Evolutionary conservation across 768 basidiomycete genomes (phyloP), one percentile per base, ranked within the genome.

Genomic region (Agaricus bisporus): DNA sequence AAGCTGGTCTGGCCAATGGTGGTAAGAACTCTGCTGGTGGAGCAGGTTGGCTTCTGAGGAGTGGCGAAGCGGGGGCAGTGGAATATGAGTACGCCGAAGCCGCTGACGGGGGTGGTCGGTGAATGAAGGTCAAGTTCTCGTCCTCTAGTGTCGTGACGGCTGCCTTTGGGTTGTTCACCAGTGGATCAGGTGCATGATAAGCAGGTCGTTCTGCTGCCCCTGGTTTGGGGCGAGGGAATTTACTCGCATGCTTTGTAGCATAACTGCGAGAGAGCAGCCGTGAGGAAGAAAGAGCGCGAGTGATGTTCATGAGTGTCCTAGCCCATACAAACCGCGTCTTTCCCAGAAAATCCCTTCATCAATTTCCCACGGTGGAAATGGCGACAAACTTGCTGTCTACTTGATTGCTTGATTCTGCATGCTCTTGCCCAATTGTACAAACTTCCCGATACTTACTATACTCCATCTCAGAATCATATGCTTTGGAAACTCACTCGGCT

Each of bases 61-160:
- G 73, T 0, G 91, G 87, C 0, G 90, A 93, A 5, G 78, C 68
- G 9, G 90, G 90, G 8, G 77, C 72, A 5, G 81, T 81, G 5
- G 81, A 84, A 53, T 83, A 78, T 17, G 90, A 93, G 55, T 75
- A 72, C 3, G 89, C 88, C 15, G 88, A 76, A 8, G 86, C 85
- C 9, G 83, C 79, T 9, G 85, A 81, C 0, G 90, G 87, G 0
- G 90, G 91, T n/a, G 87, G 87, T 41, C 91, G 83, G 65, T 89
- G 88, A 54, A 92, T 83, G 65, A 92, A 92, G 0, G 88, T 88
- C 51, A 91, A 67, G 55, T 77, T 72, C 53, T 79, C 77, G 57
- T 78, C 79, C 5, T 71, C 66, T 18, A 86, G 67, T 8, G 68
- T 53, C 9, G 75, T 79, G 47, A 82, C 78, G 45, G 67, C 67